Evolutionary conservation across 768 basidiomycete genomes (phyloP).

Genomic region (Lactarius sp.): DNA sequence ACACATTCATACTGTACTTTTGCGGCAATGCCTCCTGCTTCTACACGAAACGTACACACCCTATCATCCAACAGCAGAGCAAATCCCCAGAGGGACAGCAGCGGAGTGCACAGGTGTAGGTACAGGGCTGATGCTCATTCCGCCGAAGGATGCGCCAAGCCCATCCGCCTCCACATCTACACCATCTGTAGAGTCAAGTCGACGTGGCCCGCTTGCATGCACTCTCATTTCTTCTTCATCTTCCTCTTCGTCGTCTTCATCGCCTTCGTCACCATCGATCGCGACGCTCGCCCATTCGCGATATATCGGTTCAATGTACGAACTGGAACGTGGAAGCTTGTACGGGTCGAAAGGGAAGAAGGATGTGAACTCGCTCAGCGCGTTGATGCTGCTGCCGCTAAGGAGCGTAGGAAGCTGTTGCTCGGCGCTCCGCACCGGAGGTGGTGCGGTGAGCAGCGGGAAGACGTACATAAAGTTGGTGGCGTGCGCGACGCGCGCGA

Average conservation of each 20-base stretch:
- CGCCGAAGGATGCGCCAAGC: slow-evolving; percentile 64
- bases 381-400: slow-evolving; percentile 13
- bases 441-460: slow-evolving; percentile 71
- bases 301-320: slow-evolving; percentile 79
- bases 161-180: slow-evolving; percentile 39
- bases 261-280: slow-evolving; percentile 60
- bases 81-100: slow-evolving; percentile 12
- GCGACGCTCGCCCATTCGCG: slow-evolving; percentile 87
- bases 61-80: not conserved
- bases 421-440: slow-evolving; percentile 31
- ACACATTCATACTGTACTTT: not conserved
- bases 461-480: slow-evolving; percentile 94
- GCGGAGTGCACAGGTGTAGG: not conserved
- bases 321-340: slow-evolving; percentile 72
- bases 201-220: slow-evolving; percentile 30
- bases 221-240: slow-evolving; percentile 43
- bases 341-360: slow-evolving; percentile 99
- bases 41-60: not conserved
- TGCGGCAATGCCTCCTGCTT: too few relatives aligned
- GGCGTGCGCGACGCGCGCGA: slow-evolving; percentile 86
- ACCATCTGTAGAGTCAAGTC: not conserved
- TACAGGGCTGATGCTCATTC: slow-evolving; percentile 79
- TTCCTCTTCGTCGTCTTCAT: slow-evolving; percentile 53
- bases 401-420: not conserved
- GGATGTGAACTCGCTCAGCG: slow-evolving; percentile 67